Percentiles rank a stretch among this genome's conserved stretches.
Conservation (phyloP, 495 filamentous ascomycete genomes). For the Lepidopterella palustris region DNA sequence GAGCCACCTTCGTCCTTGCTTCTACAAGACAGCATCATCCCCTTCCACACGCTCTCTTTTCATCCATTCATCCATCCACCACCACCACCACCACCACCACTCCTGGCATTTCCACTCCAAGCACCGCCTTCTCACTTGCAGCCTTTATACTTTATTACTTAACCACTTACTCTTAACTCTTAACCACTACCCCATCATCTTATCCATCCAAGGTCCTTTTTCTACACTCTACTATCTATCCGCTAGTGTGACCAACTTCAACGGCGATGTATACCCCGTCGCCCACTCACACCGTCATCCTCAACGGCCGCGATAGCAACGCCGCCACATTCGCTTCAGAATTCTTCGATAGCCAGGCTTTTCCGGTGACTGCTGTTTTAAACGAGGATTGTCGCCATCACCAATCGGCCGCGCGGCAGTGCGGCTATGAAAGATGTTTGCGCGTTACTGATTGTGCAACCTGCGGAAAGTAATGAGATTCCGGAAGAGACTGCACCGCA, state of each 20-base stretch:
- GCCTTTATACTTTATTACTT: neutral
- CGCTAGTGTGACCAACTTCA: neutral
- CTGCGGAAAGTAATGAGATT: neutral
- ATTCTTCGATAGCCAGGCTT: conserved; percentile 28
- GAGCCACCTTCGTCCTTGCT: too few species aligned
- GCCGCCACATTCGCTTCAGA: conserved; percentile 23
- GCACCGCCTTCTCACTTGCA: too few species aligned
- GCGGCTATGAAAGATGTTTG: conserved; percentile 11
- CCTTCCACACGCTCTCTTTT: too few species aligned
- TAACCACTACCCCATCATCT: neutral
- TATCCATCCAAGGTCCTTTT: neutral
- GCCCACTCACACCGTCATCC: conserved; percentile 29
- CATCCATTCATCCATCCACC: too few species aligned
- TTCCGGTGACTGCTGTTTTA: conserved; percentile 18
- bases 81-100: too few species aligned
- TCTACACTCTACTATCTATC: neutral
- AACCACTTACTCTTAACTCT: neutral
- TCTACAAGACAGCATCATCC: too few species aligned
- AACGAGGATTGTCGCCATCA: conserved; percentile 17
- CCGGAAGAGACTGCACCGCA: neutral
- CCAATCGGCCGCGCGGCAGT: conserved; percentile 26
- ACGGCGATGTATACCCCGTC: neutral
- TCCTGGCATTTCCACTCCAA: too few species aligned
- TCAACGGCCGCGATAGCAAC: conserved; percentile 29
- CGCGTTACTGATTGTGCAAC: neutral